A percentile compares a stretch with the other conserved stretches of the same genome.
These are phyloP conservation scores for Lyophyllum decastes DNA, from an alignment of 768 basidiomycete species.

Conservation along the genomic window DNA sequence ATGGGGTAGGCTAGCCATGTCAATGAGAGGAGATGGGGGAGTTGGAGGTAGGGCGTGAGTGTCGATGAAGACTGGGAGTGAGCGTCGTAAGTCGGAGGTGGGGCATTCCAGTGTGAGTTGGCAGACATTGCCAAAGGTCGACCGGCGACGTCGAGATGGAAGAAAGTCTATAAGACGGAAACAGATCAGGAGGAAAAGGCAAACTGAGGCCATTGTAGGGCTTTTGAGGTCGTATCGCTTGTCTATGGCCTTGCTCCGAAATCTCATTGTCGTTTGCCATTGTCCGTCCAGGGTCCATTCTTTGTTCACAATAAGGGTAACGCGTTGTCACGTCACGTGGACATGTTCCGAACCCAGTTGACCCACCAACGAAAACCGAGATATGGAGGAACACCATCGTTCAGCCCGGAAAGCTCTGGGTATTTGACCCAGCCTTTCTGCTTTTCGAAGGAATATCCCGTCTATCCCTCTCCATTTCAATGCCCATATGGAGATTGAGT, in stretches of 20 bases:
- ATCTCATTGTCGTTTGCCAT: constrained; percentile 7
- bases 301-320: neutral
- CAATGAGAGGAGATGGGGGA: constrained; percentile 81
- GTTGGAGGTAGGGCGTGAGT: constrained; percentile 82
- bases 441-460: neutral
- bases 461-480: neutral
- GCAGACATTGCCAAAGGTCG: constrained; percentile 37
- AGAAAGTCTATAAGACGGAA: constrained; percentile 17
- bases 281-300: neutral
- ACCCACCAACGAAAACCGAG: too few relatives aligned
- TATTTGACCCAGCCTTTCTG: too few relatives aligned
- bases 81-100: constrained; percentile 62
- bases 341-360: neutral
- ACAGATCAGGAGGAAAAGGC: constrained; percentile 20
- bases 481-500: neutral
- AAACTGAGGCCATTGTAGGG: constrained; percentile 8
- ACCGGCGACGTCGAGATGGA: constrained; percentile 44
- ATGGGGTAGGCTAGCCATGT: constrained; percentile 93
- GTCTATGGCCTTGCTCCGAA: neutral
- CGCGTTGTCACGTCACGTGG: neutral
- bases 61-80: constrained; percentile 37
- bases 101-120: constrained; percentile 38
- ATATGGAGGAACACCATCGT: too few relatives aligned
- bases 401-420: too few relatives aligned
- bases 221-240: constrained; percentile 13